phyloP scores from a whole-genome alignment of 139 green algal genomes.

The Volvox africanus region DNA sequence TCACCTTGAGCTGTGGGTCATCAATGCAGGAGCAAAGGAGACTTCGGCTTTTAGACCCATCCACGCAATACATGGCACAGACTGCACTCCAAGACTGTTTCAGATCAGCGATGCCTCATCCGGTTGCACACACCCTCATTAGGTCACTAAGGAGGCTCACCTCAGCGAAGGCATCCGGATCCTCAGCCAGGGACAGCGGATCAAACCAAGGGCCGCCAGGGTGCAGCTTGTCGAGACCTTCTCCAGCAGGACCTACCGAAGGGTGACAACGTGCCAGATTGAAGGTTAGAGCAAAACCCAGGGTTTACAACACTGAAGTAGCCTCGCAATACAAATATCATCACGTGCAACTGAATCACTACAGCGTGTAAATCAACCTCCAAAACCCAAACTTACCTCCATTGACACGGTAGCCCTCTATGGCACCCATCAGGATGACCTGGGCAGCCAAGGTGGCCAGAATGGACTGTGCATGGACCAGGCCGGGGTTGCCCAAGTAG shows the following conservation, averaged over 20 bases:
- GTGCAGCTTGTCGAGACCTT: slow-evolving; percentile 74
- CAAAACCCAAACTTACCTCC: slow-evolving; percentile 56
- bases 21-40: too few species aligned
- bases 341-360: too few species aligned
- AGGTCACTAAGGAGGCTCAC: slow-evolving; percentile 25
- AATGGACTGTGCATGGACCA: slow-evolving; percentile 95
- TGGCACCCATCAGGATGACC: slow-evolving; percentile 63
- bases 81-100: too few species aligned
- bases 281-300: too few species aligned
- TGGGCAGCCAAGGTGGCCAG: slow-evolving; percentile 88
- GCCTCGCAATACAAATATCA: too few species aligned
- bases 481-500: slow-evolving; percentile 77
- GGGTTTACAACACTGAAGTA: too few species aligned
- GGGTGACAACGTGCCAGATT: neutral
- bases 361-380: too few species aligned
- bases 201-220: slow-evolving; percentile 80
- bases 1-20: slow-evolving; percentile 67
- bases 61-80: too few species aligned
- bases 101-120: too few species aligned
- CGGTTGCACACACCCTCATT: too few species aligned
- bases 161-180: slow-evolving; percentile 84
- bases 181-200: slow-evolving; percentile 93
- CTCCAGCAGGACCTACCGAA: slow-evolving; percentile 58
- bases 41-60: too few species aligned
- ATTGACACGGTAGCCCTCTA: slow-evolving; percentile 74